phyloP scores from a whole-genome alignment of 371 early-diverging fungal species.

The Haplosporangium sp. region DNA sequence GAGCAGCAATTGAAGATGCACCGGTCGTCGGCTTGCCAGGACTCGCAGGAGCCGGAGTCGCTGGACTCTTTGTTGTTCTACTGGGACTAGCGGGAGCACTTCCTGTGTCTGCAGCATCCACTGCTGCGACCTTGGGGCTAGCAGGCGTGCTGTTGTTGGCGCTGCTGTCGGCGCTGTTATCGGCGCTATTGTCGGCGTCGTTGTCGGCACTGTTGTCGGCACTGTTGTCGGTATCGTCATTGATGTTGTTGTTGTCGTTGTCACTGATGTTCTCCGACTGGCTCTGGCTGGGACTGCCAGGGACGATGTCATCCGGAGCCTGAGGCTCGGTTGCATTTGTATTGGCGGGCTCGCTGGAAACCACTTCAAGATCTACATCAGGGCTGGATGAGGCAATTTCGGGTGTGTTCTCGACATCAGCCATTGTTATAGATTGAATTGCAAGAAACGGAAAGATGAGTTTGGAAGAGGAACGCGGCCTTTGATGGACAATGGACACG shows the following conservation, averaged over 20 bases:
- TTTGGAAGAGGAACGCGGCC: constrained; percentile 4
- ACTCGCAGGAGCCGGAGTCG: constrained; percentile 13
- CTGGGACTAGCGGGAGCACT: constrained; percentile 26
- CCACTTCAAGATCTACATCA: background rate
- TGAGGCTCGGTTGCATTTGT: constrained; percentile 4
- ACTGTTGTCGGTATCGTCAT: background rate
- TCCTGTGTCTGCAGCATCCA: background rate
- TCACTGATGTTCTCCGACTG: too few relatives aligned
- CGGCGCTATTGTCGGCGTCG: too few relatives aligned
- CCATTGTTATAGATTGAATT: constrained; percentile 19
- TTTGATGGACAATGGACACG: constrained; percentile 1
- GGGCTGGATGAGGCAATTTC: constrained; percentile 38
- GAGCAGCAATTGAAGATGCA: constrained; percentile 29
- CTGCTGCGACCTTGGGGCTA: background rate
- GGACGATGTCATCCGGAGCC: background rate
- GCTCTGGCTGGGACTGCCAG: background rate
- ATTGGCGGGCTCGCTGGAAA: background rate
- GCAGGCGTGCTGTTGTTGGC: background rate
- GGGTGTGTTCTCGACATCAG: constrained; percentile 50
- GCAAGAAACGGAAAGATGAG: background rate
- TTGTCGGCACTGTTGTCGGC: too few relatives aligned
- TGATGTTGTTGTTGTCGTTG: background rate
- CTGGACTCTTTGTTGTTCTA: constrained; percentile 12
- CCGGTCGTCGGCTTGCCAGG: constrained; percentile 21
- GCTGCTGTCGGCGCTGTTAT: background rate